These are phyloP conservation scores for Tricholoma saponaceum DNA, from an alignment of 768 basidiomycete genomes.

Conservation along the genomic window DNA sequence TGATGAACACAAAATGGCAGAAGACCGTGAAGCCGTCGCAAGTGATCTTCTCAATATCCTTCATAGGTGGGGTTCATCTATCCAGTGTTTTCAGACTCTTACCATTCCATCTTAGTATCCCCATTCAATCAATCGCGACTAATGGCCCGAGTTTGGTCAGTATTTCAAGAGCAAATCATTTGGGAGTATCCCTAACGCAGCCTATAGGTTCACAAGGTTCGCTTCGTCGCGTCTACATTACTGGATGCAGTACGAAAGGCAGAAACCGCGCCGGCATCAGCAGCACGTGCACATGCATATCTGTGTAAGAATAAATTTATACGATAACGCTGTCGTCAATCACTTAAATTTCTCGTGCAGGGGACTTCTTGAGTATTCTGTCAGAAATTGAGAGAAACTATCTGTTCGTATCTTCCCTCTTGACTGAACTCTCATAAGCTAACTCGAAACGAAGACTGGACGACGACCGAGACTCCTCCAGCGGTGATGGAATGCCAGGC, in stretches of 20 bases:
- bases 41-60: constrained; percentile 84
- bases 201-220: constrained; percentile 79
- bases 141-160: constrained; percentile 75
- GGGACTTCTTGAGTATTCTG: constrained; percentile 90
- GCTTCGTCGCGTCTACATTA: constrained; percentile 88
- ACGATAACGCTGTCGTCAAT: constrained; percentile 1
- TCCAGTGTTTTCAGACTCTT: neutral
- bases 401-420: constrained; percentile 44
- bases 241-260: constrained; percentile 81
- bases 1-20: constrained; percentile 60
- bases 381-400: constrained; percentile 92
- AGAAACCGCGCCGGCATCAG: constrained; percentile 74
- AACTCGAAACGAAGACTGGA: constrained; percentile 43
- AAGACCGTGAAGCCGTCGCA: constrained; percentile 80
- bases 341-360: constrained; percentile 31
- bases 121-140: constrained; percentile 89
- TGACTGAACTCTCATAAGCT: constrained; percentile 5
- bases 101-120: constrained; percentile 51
- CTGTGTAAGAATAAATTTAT: constrained; percentile 53
- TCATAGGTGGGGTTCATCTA: constrained; percentile 50
- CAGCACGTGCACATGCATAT: constrained; percentile 83
- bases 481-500: constrained; percentile 49
- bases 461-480: constrained; percentile 64
- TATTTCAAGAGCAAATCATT: neutral
- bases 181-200: constrained; percentile 11